A percentile compares a stretch with the other conserved stretches of the same genome.
Conservation (phyloP, 495 filamentous ascomycete species). For the Penicillium simplicissimum region DNA sequence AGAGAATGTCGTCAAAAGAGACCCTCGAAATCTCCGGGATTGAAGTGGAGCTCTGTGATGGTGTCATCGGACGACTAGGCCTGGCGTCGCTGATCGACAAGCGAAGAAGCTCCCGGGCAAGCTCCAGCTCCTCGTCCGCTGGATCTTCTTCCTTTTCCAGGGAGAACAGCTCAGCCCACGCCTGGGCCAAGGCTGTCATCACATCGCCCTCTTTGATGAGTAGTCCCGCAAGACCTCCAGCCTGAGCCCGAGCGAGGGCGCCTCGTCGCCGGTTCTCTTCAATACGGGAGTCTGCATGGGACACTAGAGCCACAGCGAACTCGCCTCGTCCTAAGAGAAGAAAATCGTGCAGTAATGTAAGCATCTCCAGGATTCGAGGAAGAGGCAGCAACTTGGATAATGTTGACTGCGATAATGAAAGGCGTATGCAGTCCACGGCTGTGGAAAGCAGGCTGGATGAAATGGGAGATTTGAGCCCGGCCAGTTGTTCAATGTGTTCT, state of each 20-base stretch:
- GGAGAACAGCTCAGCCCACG: constrained; percentile 75
- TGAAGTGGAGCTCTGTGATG: constrained; percentile 34
- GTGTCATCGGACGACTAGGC: constrained; percentile 24
- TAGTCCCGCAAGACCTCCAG: constrained; percentile 51
- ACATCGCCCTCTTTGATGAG: constrained; percentile 87
- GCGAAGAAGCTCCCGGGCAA: constrained; percentile 73
- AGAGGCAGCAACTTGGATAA: constrained; percentile 79
- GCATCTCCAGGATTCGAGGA: constrained; percentile 69
- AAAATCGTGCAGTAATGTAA: constrained; percentile 79
- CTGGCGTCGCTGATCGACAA: constrained; percentile 56
- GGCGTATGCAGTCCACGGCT: constrained; percentile 72
- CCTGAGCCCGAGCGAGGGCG: constrained; percentile 21
- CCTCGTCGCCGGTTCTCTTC: constrained; percentile 45
- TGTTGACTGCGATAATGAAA: constrained; percentile 77
- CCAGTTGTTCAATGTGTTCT: constrained; percentile 72
- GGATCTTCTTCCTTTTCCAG: constrained; percentile 73
- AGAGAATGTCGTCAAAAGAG: constrained; percentile 75
- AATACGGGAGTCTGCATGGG: constrained; percentile 78
- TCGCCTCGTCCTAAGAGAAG: constrained; percentile 86
- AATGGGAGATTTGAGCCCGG: constrained; percentile 69
- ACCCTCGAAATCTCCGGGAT: constrained; percentile 37
- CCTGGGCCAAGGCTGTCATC: constrained; percentile 65
- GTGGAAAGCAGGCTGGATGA: constrained; percentile 65
- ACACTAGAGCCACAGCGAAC: constrained; percentile 82
- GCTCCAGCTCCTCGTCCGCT: constrained; percentile 72